These are phyloP conservation scores for Backusella tarrabulga DNA, from an alignment of 192 early-diverging fungal genomes.

Conservation along the genomic window DNA sequence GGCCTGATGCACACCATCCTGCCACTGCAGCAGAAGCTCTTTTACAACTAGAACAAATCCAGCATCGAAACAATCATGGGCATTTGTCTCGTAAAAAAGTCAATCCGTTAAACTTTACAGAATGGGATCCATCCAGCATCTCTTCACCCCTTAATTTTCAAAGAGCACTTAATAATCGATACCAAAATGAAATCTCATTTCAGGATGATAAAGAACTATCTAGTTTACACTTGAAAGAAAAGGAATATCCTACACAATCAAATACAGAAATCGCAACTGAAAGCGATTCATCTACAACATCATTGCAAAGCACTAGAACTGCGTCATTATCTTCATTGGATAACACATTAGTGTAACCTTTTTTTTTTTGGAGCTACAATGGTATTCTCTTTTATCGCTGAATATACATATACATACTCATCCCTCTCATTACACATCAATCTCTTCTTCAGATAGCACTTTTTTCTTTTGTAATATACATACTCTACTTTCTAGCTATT, in stretches of 20 bases:
- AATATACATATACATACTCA: neutral
- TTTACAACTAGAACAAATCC: neutral
- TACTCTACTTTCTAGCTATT: neutral
- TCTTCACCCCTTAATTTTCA: neutral
- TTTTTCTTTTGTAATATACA: neutral
- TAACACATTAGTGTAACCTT: neutral
- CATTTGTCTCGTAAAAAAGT: neutral
- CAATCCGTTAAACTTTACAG: neutral
- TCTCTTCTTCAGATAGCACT: neutral
- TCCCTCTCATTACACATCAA: neutral
- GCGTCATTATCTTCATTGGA: neutral
- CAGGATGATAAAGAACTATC: neutral
- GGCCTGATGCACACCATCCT: conserved; percentile 25
- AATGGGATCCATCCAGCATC: neutral
- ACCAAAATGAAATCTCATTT: neutral
- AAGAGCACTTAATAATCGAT: neutral
- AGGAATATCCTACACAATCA: neutral
- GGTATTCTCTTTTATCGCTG: neutral
- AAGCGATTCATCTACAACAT: neutral
- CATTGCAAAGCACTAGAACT: neutral
- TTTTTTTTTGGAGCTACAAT: neutral
- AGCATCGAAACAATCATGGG: neutral
- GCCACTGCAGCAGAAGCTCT: conserved; percentile 30
- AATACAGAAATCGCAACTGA: neutral
- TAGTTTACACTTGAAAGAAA: neutral